A percentile compares a stretch with the other conserved stretches of the same genome.
phyloP scores from a whole-genome alignment of 176 grass and related monocot genomes.

The Carex pumila region DNA sequence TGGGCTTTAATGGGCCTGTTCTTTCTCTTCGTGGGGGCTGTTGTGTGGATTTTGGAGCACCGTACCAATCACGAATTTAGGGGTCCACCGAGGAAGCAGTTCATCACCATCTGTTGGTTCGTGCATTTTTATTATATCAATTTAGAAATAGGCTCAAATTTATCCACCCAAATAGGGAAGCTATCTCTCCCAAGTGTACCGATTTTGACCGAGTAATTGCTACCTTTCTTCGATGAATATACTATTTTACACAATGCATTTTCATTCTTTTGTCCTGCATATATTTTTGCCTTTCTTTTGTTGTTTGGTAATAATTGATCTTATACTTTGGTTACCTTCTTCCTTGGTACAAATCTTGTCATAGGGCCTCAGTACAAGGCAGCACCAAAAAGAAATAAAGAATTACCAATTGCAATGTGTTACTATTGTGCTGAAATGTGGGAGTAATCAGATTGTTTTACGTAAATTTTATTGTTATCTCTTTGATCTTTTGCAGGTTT shows the following conservation, averaged over 20 bases:
- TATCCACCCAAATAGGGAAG: neutral
- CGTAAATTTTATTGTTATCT: neutral
- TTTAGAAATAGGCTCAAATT: neutral
- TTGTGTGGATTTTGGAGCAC: conserved; percentile 85
- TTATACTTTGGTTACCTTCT: neutral
- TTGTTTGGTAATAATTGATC: neutral
- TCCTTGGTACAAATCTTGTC: neutral
- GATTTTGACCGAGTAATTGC: neutral
- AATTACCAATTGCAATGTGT: neutral
- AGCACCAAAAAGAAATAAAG: neutral
- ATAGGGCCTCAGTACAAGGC: neutral
- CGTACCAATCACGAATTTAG: conserved; percentile 56
- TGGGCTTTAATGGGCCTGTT: conserved; percentile 54
- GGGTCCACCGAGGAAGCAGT: conserved; percentile 48
- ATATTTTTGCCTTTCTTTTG: neutral
- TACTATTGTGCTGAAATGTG: neutral
- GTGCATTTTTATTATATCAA: conserved; percentile 21
- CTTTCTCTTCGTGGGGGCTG: conserved; percentile 74
- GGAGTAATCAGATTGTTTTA: neutral
- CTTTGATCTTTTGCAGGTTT: conserved; percentile 58
- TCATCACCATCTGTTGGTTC: conserved; percentile 70
- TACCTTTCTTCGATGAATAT: neutral
- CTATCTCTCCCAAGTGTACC: too few relatives aligned
- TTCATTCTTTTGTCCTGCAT: neutral
- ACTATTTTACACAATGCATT: neutral